Percentiles rank a stretch among this genome's conserved stretches.
phyloP scores from a whole-genome alignment of 257 asterid species.

The Capsicum baccatum region DNA sequence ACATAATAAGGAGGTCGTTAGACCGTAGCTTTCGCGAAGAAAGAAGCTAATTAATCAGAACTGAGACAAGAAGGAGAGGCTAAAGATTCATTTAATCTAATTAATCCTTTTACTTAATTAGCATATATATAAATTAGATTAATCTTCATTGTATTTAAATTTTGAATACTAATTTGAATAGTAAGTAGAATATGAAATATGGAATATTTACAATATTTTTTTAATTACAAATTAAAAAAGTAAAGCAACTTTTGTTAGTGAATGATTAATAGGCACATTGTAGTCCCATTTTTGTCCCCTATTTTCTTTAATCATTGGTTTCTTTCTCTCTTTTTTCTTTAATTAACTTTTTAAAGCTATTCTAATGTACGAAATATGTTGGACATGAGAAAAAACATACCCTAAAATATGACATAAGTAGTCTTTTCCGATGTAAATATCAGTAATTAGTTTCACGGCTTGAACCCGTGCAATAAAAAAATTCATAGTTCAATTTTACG shows the following conservation, averaged over 20 bases:
- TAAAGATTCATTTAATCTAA: background rate
- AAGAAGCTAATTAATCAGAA: too few relatives aligned
- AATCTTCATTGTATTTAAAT: background rate
- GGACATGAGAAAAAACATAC: background rate
- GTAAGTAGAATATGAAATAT: background rate
- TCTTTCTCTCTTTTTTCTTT: background rate
- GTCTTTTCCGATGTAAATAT: background rate
- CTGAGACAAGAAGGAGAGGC: fast-evolving
- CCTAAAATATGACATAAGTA: background rate
- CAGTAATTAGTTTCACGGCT: background rate
- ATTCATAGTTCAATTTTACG: background rate
- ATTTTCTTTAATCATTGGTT: background rate
- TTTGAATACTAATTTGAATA: background rate
- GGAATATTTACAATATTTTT: background rate
- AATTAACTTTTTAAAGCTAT: background rate
- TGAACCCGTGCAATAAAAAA: background rate
- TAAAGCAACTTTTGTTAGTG: background rate
- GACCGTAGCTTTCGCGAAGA: background rate
- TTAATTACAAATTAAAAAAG: background rate
- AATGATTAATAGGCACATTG: background rate
- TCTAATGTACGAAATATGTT: background rate
- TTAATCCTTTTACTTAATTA: too few relatives aligned
- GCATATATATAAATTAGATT: too few relatives aligned
- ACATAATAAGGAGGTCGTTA: background rate
- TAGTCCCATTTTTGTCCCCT: slow-evolving; percentile 9